Evolutionary conservation across 495 filamentous ascomycete species (phyloP).

Genomic region (Barbatosphaeria neglecta): DNA sequence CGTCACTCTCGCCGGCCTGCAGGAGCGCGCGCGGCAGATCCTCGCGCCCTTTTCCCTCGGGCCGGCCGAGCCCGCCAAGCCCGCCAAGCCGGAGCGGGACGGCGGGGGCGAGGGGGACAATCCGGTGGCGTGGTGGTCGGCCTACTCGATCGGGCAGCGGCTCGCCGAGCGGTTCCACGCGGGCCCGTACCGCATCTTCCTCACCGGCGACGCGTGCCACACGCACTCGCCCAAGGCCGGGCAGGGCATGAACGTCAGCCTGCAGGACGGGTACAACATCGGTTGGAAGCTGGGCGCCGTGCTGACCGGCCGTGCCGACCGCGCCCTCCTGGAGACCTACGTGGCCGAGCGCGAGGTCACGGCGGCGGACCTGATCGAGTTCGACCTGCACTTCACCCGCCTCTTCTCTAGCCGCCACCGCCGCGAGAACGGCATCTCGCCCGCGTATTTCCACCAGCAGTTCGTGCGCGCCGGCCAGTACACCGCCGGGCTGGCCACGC

Average conservation of each 20-base stretch:
- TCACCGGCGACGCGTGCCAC: constrained; percentile 61
- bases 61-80: constrained; percentile 31
- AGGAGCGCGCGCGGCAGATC: constrained; percentile 45
- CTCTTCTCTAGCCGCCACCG: constrained; percentile 40
- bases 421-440: constrained; percentile 19
- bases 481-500: constrained; percentile 51
- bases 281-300: constrained; percentile 70
- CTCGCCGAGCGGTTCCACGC: constrained; percentile 43
- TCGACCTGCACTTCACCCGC: constrained; percentile 55
- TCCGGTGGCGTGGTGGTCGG: constrained; percentile 46
- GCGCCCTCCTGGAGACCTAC: constrained; percentile 54
- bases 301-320: constrained; percentile 42
- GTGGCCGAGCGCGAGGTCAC: constrained; percentile 55
- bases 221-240: constrained; percentile 65
- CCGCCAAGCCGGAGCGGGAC: no score
- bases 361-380: constrained; percentile 61
- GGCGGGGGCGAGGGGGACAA: background rate
- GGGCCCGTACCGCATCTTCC: constrained; percentile 42
- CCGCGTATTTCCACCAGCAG: constrained; percentile 40
- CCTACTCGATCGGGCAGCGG: constrained; percentile 53
- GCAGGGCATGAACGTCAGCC: constrained; percentile 61
- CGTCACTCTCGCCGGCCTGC: constrained; percentile 46
- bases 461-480: constrained; percentile 52
- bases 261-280: constrained; percentile 49
- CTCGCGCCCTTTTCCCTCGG: constrained; percentile 39